A percentile compares a stretch with the other conserved stretches of the same genome.
Conservation (phyloP, 345 rosid species). For the Dimocarpus longan region DNA sequence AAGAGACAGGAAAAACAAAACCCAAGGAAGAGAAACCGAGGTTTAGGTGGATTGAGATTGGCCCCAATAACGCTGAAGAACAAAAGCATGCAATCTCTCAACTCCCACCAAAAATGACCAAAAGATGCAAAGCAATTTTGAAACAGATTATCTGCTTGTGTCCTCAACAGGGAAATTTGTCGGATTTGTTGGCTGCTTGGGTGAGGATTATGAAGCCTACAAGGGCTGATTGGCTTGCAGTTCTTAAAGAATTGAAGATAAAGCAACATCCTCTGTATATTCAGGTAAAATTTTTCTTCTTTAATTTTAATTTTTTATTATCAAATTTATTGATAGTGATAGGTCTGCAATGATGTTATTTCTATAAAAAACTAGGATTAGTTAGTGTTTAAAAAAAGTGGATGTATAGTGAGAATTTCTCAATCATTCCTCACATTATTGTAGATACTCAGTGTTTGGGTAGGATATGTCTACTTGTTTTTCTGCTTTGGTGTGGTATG, state of each 20-base stretch:
- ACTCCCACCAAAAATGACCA: conserved; percentile 62
- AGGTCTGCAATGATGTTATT: not conserved
- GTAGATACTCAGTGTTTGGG: not conserved
- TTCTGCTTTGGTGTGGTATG: not conserved
- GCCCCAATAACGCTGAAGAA: conserved; percentile 39
- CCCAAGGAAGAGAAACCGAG: conserved; percentile 33
- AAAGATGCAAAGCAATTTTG: conserved; percentile 68
- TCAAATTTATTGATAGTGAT: not conserved
- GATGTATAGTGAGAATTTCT: not conserved
- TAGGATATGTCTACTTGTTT: not conserved
- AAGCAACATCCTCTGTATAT: conserved; percentile 63
- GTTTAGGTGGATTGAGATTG: conserved; percentile 64
- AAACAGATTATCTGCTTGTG: conserved; percentile 63
- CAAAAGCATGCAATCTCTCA: conserved; percentile 55
- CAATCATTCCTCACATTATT: not conserved
- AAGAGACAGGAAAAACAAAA: conserved; percentile 23
- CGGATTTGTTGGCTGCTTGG: conserved; percentile 64
- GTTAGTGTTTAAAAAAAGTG: not conserved
- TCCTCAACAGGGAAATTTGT: conserved; percentile 39
- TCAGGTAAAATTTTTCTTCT: conserved; percentile 37
- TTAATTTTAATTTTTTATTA: not conserved
- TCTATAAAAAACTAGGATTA: not conserved
- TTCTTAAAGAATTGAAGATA: conserved; percentile 63
- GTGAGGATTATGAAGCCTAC: conserved; percentile 74
- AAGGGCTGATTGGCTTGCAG: conserved; percentile 77